These are phyloP conservation scores for Cystofilobasidium bisporidii DNA, from an alignment of 768 basidiomycete genomes.

Conservation along the genomic window DNA sequence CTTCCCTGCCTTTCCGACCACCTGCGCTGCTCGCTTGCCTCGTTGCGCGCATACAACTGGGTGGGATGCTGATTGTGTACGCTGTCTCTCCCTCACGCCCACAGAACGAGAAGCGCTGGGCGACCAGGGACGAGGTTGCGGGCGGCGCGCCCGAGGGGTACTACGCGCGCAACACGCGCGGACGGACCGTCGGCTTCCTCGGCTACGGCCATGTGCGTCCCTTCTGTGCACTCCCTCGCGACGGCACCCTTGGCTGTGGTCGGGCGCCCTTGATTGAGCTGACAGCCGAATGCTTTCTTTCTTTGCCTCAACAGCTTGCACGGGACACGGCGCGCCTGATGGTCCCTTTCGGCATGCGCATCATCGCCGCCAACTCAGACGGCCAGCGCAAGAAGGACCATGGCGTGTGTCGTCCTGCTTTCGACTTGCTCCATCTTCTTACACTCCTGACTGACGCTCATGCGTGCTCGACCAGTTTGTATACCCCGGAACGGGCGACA, in stretches of 20 bases:
- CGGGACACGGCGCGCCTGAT: slow-evolving; percentile 38
- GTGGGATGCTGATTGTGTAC: background rate
- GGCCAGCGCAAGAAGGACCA: slow-evolving; percentile 34
- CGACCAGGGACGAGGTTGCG: slow-evolving; percentile 29
- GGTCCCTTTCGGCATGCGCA: slow-evolving; percentile 34
- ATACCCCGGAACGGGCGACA: slow-evolving; percentile 38
- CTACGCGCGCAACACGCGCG: slow-evolving; percentile 32
- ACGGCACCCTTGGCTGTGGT: too few species aligned
- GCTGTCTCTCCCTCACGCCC: background rate
- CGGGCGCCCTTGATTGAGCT: too few species aligned
- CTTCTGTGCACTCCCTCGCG: background rate
- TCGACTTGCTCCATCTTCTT: too few species aligned
- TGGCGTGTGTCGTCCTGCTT: slow-evolving; percentile 32
- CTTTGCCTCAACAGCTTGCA: slow-evolving; percentile 30
- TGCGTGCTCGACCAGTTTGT: slow-evolving; percentile 35
- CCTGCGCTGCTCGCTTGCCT: too few species aligned
- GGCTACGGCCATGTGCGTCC: slow-evolving; percentile 16
- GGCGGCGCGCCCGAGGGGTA: slow-evolving; percentile 25
- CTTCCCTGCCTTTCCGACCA: background rate
- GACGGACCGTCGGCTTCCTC: slow-evolving; percentile 39
- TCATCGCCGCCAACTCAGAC: slow-evolving; percentile 38
- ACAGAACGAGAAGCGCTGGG: slow-evolving; percentile 32
- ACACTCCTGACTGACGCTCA: too few species aligned
- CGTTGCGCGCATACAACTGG: too few species aligned
- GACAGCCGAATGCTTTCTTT: too few species aligned